Evolutionary conservation across 2,329 filamentous ascomycete genomes (phyloP), one percentile per base, ranked within the genome.

Genomic region (Pyrenophora graminea): DNA sequence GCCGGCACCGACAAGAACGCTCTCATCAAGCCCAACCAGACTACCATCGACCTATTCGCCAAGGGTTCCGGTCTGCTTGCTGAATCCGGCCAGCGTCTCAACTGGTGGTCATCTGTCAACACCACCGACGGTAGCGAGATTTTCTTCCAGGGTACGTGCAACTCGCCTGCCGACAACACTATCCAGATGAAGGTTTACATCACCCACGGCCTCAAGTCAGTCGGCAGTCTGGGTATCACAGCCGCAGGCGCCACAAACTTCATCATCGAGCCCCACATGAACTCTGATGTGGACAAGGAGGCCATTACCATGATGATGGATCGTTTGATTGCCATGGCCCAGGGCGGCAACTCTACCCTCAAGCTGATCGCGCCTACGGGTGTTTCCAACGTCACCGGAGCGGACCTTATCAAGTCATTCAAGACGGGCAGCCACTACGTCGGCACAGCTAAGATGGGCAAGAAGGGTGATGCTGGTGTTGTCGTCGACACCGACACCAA

Each of bases 171-270:
- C 18, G 62, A 68, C 51, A 63, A 67, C 57, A 68, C 64, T 15
- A 56, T 72, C 23, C 66, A 70, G 46, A 71, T 73, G 67, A 72
- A 72, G 54, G 58, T 72, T 7, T 87, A 88, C 71, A 82, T 88
- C 15, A 84, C 84, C 30, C 82, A 85, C 50, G 85, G 85, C 39
- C 74, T 81, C 10, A 79, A 79, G n/a, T 85, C 85, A 8, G 76
- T 82, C 13, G 85, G 85, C 21, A 77, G 82, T 45, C 80, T 86
- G 56, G 69, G 69, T 25, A 70, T 74, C 40, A 71, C 67, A 7
- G 57, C 64, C 3, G 63, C 62, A 1, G 71, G 74, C 12, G 63
- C 73, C 31, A 76, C 76, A 38, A 68, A 75, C 23, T 68, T 82
- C 48, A 76, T 74, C 30, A 72, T 78, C 42, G 77, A 80, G 62